These are phyloP conservation scores for Drosera capensis DNA, from an alignment of 148 eudicot genomes.

Conservation along the genomic window DNA sequence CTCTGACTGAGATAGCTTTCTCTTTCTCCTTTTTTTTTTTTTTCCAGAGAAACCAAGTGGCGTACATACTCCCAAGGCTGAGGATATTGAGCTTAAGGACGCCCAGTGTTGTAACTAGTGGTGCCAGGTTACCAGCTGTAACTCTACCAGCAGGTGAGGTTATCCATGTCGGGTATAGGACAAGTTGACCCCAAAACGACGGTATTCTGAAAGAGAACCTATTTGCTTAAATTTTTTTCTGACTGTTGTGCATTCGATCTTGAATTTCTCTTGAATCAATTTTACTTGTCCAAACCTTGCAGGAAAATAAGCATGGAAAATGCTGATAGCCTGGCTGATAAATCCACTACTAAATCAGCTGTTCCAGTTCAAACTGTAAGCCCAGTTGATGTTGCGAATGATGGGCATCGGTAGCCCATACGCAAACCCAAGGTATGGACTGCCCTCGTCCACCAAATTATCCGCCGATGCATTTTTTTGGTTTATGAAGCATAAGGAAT, in stretches of 20 bases:
- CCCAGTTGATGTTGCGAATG: slow-evolving; percentile 69
- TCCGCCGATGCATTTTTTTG: too few species aligned
- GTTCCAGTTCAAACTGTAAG: slow-evolving; percentile 62
- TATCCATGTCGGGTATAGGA: slow-evolving; percentile 22
- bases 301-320: slow-evolving; percentile 45
- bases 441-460: too few species aligned
- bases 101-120: slow-evolving; percentile 11
- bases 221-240: background rate
- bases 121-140: slow-evolving; percentile 8
- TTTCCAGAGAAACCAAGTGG: slow-evolving; percentile 28
- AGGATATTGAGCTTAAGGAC: slow-evolving; percentile 17
- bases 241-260: background rate
- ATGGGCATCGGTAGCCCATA: slow-evolving; percentile 94
- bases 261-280: slow-evolving; percentile 1
- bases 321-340: slow-evolving; percentile 25
- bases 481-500: too few species aligned
- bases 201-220: slow-evolving; percentile 24
- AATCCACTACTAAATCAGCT: slow-evolving; percentile 34
- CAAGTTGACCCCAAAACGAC: slow-evolving; percentile 35
- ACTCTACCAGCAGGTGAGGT: slow-evolving; percentile 17
- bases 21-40: too few species aligned
- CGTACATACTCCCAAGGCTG: slow-evolving; percentile 15
- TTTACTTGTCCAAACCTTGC: slow-evolving; percentile 3
- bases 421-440: slow-evolving; percentile 94
- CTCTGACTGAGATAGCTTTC: too few species aligned